Percentiles rank a stretch among this genome's conserved stretches.
phyloP scores from a whole-genome alignment of 2,329 filamentous ascomycete species.

The Penicillium sp. region DNA sequence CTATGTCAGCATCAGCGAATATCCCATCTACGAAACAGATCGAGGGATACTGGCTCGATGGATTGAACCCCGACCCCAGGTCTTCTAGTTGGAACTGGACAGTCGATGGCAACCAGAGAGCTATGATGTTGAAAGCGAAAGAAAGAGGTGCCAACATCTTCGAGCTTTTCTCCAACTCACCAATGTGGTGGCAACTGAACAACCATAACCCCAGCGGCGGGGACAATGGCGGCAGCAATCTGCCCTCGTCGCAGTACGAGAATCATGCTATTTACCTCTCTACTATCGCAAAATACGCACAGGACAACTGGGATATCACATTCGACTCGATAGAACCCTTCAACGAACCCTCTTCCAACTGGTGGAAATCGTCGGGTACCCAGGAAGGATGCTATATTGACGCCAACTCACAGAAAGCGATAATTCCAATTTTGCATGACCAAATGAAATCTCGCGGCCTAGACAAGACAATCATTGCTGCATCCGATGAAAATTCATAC shows the following conservation, averaged over 20 bases:
- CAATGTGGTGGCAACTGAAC: slow-evolving; percentile 17
- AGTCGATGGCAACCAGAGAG: slow-evolving; percentile 16
- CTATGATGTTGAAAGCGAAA: slow-evolving; percentile 15
- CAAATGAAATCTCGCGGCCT: slow-evolving; percentile 11
- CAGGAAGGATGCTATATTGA: slow-evolving; percentile 18
- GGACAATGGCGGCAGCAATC: slow-evolving; percentile 10
- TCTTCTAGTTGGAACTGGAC: slow-evolving; percentile 20
- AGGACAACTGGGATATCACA: slow-evolving; percentile 14
- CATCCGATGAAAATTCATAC: slow-evolving; percentile 16
- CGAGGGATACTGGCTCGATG: slow-evolving; percentile 18
- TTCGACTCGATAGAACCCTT: slow-evolving; percentile 18
- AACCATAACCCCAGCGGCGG: slow-evolving; percentile 18
- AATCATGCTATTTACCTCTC: slow-evolving; percentile 18
- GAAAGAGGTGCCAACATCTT: slow-evolving; percentile 14
- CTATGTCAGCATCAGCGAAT: slow-evolving; percentile 14
- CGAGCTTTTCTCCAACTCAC: slow-evolving; percentile 19
- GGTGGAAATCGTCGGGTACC: slow-evolving; percentile 15
- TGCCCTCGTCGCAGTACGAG: slow-evolving; percentile 17
- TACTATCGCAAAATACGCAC: slow-evolving; percentile 14
- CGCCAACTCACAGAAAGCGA: slow-evolving; percentile 9
- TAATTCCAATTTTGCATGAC: slow-evolving; percentile 10
- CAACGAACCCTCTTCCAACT: slow-evolving; percentile 14
- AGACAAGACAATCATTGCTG: slow-evolving; percentile 12
- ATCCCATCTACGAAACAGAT: slow-evolving; percentile 14
- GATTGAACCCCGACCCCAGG: slow-evolving; percentile 8